A percentile compares a stretch with the other conserved stretches of the same genome.
phyloP scores from a whole-genome alignment of 2,329 filamentous ascomycete genomes.

The Helotiales sp. region DNA sequence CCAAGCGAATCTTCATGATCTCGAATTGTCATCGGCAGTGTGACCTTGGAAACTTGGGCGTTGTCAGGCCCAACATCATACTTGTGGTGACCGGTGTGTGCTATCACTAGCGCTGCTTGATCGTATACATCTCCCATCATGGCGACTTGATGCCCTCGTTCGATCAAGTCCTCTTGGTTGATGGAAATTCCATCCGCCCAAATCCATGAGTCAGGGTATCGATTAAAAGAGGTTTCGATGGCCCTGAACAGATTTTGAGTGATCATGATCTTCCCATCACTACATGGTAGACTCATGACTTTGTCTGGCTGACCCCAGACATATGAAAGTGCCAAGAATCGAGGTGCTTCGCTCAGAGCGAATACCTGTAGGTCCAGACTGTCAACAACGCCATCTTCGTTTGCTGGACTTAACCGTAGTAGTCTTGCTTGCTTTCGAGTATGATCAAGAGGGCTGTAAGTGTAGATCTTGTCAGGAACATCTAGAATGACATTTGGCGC shows the following conservation, averaged over 20 bases:
- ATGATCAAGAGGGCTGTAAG: neutral
- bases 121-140: conserved; percentile 11
- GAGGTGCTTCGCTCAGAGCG: neutral
- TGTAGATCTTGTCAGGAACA: neutral
- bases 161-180: conserved; percentile 2
- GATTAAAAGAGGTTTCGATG: neutral
- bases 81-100: neutral
- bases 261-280: neutral
- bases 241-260: neutral
- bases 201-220: neutral
- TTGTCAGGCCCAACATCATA: neutral
- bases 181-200: conserved; percentile 11
- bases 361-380: neutral
- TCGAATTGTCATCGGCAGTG: neutral
- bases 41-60: neutral
- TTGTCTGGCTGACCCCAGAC: neutral
- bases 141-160: conserved; percentile 1
- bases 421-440: neutral
- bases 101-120: conserved; percentile 1
- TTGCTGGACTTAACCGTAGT: neutral
- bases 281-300: neutral
- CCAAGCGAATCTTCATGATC: neutral
- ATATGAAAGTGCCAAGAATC: neutral
- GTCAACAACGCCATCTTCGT: neutral
- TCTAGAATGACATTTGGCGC: neutral